A percentile compares a stretch with the other conserved stretches of the same genome.
Conservation (phyloP, 1,284 basidiomycete species). For the Stereum hirsutum region DNA sequence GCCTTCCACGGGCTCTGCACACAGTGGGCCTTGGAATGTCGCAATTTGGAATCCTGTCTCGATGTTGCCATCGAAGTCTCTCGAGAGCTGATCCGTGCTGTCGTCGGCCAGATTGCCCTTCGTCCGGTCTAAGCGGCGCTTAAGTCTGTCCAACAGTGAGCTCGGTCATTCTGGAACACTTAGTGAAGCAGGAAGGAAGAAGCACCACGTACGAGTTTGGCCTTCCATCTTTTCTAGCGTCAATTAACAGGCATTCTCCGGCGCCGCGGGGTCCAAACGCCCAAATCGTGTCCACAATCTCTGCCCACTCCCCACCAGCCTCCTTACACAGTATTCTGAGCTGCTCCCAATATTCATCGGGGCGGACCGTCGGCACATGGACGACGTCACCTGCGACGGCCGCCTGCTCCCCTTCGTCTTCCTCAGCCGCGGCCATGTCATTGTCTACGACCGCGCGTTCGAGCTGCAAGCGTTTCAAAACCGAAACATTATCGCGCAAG, state of each 20-base stretch:
- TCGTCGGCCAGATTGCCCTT: constrained; percentile 19
- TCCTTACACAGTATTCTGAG: constrained; percentile 59
- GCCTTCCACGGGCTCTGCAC: constrained; percentile 92
- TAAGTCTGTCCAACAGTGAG: constrained; percentile 21
- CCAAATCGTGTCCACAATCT: constrained; percentile 72
- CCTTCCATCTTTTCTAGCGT: constrained; percentile 39
- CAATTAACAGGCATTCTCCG: constrained; percentile 85
- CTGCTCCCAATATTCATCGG: constrained; percentile 77
- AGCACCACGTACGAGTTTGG: constrained; percentile 42
- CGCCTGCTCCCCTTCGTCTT: constrained; percentile 24
- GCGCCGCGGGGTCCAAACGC: constrained; percentile 86
- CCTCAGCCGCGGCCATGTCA: constrained; percentile 27
- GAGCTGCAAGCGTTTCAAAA: constrained; percentile 45
- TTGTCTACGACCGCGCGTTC: constrained; percentile 28
- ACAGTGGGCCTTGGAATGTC: constrained; percentile 89
- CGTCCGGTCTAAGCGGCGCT: constrained; percentile 33
- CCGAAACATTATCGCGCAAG: constrained; percentile 63
- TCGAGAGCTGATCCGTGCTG: constrained; percentile 13
- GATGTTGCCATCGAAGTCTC: constrained; percentile 74
- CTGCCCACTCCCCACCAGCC: constrained; percentile 77
- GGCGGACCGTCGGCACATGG: constrained; percentile 52
- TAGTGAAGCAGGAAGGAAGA: constrained; percentile 3
- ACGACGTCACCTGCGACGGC: constrained; percentile 51
- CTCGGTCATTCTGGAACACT: too few relatives aligned
- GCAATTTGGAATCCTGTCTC: constrained; percentile 96